A percentile compares a stretch with the other conserved stretches of the same genome.
Evolutionary conservation across 768 basidiomycete genomes (phyloP).

Genomic region (Xerocomus spinulosus): DNA sequence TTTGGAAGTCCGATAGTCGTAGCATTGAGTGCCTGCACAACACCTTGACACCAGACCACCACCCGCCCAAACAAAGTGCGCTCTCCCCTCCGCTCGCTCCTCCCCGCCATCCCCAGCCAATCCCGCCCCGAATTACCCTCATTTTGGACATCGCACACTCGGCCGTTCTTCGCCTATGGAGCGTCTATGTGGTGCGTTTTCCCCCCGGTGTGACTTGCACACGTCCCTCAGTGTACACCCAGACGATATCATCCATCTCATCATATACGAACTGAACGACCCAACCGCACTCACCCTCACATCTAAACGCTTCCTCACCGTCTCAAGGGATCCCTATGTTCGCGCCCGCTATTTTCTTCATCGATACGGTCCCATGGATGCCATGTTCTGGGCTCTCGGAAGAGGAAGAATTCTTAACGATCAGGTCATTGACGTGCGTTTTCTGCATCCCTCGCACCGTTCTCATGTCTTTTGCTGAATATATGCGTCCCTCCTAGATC

Average conservation of each 20-base stretch:
- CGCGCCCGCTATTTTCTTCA: conserved; percentile 74
- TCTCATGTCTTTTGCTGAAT: conserved; percentile 19
- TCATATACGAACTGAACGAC: conserved; percentile 68
- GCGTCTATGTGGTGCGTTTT: conserved; percentile 59
- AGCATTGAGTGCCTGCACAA: conserved; percentile 28
- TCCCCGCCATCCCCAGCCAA: not conserved
- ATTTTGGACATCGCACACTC: not conserved
- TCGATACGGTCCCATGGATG: conserved; percentile 66
- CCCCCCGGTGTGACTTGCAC: conserved; percentile 3
- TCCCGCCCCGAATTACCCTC: conserved; percentile 2
- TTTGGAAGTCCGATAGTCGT: conserved; percentile 35
- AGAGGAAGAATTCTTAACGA: conserved; percentile 62
- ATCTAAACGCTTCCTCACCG: conserved; percentile 54
- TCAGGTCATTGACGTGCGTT: conserved; percentile 63
- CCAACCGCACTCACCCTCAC: conserved; percentile 55
- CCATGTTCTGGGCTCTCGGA: conserved; percentile 71
- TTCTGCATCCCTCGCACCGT: conserved; percentile 16
- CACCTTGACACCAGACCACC: conserved; percentile 33
- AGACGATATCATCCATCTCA: conserved; percentile 67
- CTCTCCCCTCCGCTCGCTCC: conserved; percentile 5
- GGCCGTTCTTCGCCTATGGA: conserved; percentile 41
- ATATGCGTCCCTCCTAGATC: conserved; percentile 44
- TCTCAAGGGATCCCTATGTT: conserved; percentile 71
- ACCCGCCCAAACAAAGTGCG: conserved; percentile 32
- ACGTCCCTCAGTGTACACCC: conserved; percentile 7